A percentile compares a stretch with the other conserved stretches of the same genome.
phyloP scores from a whole-genome alignment of 169 alveolate species.

The Condylostoma magnum region DNA sequence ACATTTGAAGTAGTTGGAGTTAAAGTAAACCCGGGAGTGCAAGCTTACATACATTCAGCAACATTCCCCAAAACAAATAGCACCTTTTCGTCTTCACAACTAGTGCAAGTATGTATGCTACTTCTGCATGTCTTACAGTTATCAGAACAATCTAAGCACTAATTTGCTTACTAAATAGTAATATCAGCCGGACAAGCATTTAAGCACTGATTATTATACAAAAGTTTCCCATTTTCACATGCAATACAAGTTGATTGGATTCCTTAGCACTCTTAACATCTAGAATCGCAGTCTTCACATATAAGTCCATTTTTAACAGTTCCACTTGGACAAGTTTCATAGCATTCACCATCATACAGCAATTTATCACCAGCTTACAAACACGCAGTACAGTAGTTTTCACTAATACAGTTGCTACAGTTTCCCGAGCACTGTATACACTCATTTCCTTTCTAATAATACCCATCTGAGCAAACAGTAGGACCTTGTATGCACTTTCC shows the following conservation, averaged over 20 bases:
- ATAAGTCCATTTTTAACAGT: not conserved
- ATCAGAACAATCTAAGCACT: not conserved
- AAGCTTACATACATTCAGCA: not conserved
- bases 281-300: not conserved
- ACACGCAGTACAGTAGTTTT: not conserved
- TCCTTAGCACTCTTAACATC: not conserved
- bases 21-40: not conserved
- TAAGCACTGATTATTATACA: not conserved
- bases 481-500: not conserved
- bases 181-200: not conserved
- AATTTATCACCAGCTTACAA: not conserved
- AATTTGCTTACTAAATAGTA: not conserved
- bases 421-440: not conserved
- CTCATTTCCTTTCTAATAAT: not conserved
- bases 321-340: not conserved
- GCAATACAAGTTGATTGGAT: not conserved
- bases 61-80: too few relatives aligned
- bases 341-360: not conserved
- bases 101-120: not conserved
- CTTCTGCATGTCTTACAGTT: not conserved
- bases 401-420: not conserved
- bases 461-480: not conserved
- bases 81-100: not conserved
- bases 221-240: not conserved
- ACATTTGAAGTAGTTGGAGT: not conserved